These are phyloP conservation scores for Debaryomyces nepalensis DNA, from an alignment of 1,139 yeast species.

Conservation along the genomic window DNA sequence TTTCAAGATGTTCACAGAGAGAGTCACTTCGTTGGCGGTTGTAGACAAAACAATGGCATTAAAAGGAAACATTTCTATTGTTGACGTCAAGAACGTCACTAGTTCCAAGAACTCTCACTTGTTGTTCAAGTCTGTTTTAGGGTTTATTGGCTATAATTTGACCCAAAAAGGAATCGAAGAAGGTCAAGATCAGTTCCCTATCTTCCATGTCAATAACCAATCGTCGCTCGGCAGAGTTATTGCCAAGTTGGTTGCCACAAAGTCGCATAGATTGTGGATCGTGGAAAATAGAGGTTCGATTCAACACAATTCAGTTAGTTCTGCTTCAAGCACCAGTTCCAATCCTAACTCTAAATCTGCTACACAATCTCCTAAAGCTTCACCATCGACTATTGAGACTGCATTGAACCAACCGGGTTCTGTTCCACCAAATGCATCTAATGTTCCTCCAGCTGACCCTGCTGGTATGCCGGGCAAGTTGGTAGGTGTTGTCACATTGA, in stretches of 20 bases:
- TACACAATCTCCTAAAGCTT: slow-evolving; percentile 15
- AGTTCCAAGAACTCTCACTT: slow-evolving; percentile 83
- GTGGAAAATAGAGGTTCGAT: slow-evolving; percentile 56
- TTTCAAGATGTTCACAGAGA: slow-evolving; percentile 78
- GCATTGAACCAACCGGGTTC: slow-evolving; percentile 19
- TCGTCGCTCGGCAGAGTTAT: slow-evolving; percentile 86
- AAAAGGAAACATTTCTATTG: slow-evolving; percentile 90
- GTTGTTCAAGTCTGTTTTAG: slow-evolving; percentile 80
- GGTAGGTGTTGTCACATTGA: slow-evolving; percentile 87
- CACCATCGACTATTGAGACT: slow-evolving; percentile 29
- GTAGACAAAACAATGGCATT: slow-evolving; percentile 76
- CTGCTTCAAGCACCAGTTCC: slow-evolving; percentile 15
- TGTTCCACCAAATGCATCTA: slow-evolving; percentile 6
- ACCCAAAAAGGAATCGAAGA: slow-evolving; percentile 89
- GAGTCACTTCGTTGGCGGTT: slow-evolving; percentile 93
- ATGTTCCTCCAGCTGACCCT: slow-evolving; percentile 13
- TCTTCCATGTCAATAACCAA: slow-evolving; percentile 83
- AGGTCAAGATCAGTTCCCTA: slow-evolving; percentile 96
- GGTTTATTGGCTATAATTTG: slow-evolving; percentile 83
- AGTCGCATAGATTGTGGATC: slow-evolving; percentile 91
- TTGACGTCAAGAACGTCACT: slow-evolving; percentile 87
- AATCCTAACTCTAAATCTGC: slow-evolving; percentile 11
- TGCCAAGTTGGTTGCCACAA: slow-evolving; percentile 94
- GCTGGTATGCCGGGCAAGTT: slow-evolving; percentile 61
- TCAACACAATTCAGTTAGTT: slow-evolving; percentile 14